A percentile compares a stretch with the other conserved stretches of the same genome.
These are phyloP conservation scores for Gaillardinia entomophila DNA, from an alignment of 805 yeast genomes.

Conservation along the genomic window DNA sequence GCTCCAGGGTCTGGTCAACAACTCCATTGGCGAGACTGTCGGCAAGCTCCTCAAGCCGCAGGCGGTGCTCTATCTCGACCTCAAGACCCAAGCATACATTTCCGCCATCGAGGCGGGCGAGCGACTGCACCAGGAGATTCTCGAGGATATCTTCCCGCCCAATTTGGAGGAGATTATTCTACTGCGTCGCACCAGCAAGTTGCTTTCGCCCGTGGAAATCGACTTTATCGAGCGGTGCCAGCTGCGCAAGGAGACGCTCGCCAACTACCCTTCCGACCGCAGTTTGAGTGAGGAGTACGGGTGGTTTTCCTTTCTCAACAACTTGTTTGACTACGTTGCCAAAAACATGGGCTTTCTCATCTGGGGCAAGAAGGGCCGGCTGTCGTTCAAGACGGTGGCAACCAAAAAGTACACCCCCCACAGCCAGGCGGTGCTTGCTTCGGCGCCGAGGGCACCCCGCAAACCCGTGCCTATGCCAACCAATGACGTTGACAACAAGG, in stretches of 20 bases:
- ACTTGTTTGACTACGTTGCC: constrained; percentile 69
- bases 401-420: constrained; percentile 11
- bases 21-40: constrained; percentile 32
- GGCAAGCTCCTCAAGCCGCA: constrained; percentile 74
- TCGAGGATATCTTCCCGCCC: constrained; percentile 71
- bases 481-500: constrained; percentile 4
- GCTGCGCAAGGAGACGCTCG: constrained; percentile 59
- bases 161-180: constrained; percentile 46
- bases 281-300: constrained; percentile 67
- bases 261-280: constrained; percentile 40
- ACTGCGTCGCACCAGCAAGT: constrained; percentile 30
- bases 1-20: constrained; percentile 28
- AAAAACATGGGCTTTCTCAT: constrained; percentile 67
- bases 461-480: not conserved
- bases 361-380: constrained; percentile 54
- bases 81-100: constrained; percentile 93
- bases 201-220: constrained; percentile 66
- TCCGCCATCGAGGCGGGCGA: constrained; percentile 71
- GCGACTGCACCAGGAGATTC: constrained; percentile 56
- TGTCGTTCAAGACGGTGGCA: constrained; percentile 4
- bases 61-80: constrained; percentile 71
- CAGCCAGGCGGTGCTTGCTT: constrained; percentile 13
- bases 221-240: constrained; percentile 76
- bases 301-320: constrained; percentile 80
- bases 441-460: too few species aligned